Percentiles rank a stretch among this genome's conserved stretches.
Evolutionary conservation across 1,139 yeast genomes (phyloP).

Genomic region (Saccharomyces hybrid): DNA sequence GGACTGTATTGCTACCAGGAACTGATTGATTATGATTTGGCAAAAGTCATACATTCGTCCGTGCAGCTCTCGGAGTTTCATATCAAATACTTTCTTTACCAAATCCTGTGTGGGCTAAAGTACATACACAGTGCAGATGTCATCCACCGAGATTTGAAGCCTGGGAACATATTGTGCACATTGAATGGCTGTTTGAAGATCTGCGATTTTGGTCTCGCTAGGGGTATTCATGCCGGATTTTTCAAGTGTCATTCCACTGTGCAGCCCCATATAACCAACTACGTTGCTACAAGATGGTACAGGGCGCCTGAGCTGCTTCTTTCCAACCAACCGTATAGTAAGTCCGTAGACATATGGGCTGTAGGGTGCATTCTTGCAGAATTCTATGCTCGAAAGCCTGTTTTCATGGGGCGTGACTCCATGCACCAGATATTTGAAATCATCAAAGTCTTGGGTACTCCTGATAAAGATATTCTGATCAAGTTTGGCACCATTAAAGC

Average conservation of each 20-base stretch:
- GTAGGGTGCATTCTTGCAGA: constrained; percentile 75
- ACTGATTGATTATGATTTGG: constrained; percentile 70
- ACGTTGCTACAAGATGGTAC: constrained; percentile 94
- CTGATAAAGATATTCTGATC: constrained; percentile 37
- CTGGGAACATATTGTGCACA: constrained; percentile 75
- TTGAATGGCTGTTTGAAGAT: constrained; percentile 63
- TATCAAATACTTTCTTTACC: constrained; percentile 66
- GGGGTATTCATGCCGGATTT: constrained; percentile 52
- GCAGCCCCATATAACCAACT: constrained; percentile 55
- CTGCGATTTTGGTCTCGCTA: constrained; percentile 83
- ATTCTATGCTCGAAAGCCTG: constrained; percentile 60
- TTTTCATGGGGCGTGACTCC: constrained; percentile 64
- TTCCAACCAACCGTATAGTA: constrained; percentile 46
- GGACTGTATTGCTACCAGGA: constrained; percentile 85
- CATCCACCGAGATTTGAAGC: constrained; percentile 78
- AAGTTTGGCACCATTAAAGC: constrained; percentile 34
- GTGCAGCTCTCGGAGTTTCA: constrained; percentile 80
- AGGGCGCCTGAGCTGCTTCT: constrained; percentile 86
- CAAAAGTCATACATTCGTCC: constrained; percentile 66
- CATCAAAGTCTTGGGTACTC: constrained; percentile 56
- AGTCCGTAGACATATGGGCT: constrained; percentile 72
- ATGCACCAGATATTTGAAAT: constrained; percentile 57
- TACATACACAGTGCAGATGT: constrained; percentile 82
- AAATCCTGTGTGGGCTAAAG: constrained; percentile 69
- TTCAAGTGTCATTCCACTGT: constrained; percentile 30